A percentile compares a stretch with the other conserved stretches of the same genome.
Conservation (phyloP, 2,329 filamentous ascomycete genomes). For the Botrytis fabae region DNA sequence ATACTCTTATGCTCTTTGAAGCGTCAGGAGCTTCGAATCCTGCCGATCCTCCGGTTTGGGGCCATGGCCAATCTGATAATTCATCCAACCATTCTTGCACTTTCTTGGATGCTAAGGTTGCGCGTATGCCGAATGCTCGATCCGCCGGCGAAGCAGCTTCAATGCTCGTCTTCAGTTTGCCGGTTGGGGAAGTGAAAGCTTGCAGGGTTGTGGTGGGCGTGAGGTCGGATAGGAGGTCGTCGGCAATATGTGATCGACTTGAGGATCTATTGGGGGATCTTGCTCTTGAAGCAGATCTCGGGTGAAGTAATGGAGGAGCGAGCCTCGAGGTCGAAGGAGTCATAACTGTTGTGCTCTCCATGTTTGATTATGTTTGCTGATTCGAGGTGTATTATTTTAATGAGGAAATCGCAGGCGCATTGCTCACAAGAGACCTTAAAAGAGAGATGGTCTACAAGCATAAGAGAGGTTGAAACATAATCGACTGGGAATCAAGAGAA, state of each 20-base stretch:
- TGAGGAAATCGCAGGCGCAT: conserved; percentile 28
- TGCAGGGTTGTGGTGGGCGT: conserved; percentile 61
- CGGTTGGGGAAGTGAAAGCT: conserved; percentile 56
- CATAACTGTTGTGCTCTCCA: conserved; percentile 32
- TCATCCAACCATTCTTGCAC: conserved; percentile 77
- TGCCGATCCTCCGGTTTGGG: conserved; percentile 48
- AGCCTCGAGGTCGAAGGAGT: conserved; percentile 32
- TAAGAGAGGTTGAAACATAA: conserved; percentile 13
- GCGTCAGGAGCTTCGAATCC: conserved; percentile 55
- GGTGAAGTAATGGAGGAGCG: conserved; percentile 29
- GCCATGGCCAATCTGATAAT: conserved; percentile 61
- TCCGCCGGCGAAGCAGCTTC: conserved; percentile 63
- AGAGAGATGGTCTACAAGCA: conserved; percentile 21
- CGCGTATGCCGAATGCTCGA: conserved; percentile 68
- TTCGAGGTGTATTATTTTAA: neutral
- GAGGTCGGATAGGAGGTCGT: conserved; percentile 63
- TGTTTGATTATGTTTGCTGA: conserved; percentile 26
- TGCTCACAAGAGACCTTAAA: conserved; percentile 25
- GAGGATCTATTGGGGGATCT: conserved; percentile 34
- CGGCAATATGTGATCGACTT: conserved; percentile 38
- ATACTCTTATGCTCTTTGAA: conserved; percentile 46
- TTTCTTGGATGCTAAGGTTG: conserved; percentile 68
- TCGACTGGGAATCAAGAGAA: neutral
- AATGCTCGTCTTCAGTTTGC: conserved; percentile 58
- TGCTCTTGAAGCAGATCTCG: conserved; percentile 24